Evolutionary conservation across 306 rosid species (phyloP), one percentile per base, ranked within the genome.

Genomic region (Cicer cuneatum): DNA sequence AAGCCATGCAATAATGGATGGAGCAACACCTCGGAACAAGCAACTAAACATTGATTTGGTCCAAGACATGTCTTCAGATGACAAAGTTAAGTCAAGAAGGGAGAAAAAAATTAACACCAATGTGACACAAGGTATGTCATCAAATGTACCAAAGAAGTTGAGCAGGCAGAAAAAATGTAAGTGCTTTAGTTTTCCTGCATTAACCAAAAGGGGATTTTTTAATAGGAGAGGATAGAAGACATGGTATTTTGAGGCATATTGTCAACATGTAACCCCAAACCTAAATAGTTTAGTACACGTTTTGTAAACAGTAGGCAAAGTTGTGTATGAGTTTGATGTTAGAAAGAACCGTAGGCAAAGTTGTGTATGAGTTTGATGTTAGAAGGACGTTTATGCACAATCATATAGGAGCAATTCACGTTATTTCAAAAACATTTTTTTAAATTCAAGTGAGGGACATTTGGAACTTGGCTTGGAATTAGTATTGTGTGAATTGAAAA

Each of bases 121-220:
- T 67, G 66, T 16, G 16, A 49, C 72, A 41, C 70, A 66, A 18
- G 82, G 66, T 61, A 79, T 45, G 57, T 35, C 72, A 42, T 75
- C 75, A 24, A 52, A 63, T 40, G 70, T 13, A 70, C 56, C 51
- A 52, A 85, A 73, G 76, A 78, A 53, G 66, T 21, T 67, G 1
- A 53, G 73, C 73, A 52, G 58, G 77, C 70, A 12, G 54, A 75
- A 46, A 77, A 88, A 46, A 51, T 71, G 10, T 38, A 0, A 69
- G 8, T 59, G 72, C 57, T 86, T 79, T 58, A 83, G 93, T 75
- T 81, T 85, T 82, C 64, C 59, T 35, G 35, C 56, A 5, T 43
- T 72, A 73, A 58, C 49, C 54, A 19, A 29, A 48, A 37, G 49
- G 39, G 40, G 61, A 3, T 52, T 11, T 18, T 24, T 37, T 39